phyloP scores from a whole-genome alignment of 2,329 filamentous ascomycete genomes.

The Apiospora sp. region DNA sequence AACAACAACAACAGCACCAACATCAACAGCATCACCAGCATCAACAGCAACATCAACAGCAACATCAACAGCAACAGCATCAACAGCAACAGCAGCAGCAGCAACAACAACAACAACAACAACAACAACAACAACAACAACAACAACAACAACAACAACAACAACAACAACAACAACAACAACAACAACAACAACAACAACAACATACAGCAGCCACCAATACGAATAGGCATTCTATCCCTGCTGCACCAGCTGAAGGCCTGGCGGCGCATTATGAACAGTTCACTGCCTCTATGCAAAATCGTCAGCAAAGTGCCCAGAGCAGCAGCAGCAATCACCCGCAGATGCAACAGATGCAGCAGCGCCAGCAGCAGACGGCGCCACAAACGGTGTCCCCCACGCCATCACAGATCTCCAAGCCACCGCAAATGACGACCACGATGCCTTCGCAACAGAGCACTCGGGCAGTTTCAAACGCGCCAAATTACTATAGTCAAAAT shows the following conservation, averaged over 20 bases:
- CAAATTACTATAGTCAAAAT: slow-evolving; percentile 41
- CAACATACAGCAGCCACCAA: slow-evolving; percentile 24
- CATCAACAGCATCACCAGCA: slow-evolving; percentile 27
- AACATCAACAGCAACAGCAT: slow-evolving; percentile 33
- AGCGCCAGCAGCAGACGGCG: slow-evolving; percentile 33
- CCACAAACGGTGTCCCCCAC: slow-evolving; percentile 41
- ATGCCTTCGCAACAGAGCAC: slow-evolving; percentile 40
- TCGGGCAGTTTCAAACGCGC: slow-evolving; percentile 36
- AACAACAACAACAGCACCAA: slow-evolving; percentile 29
- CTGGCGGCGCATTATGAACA: slow-evolving; percentile 42
- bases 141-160: slow-evolving; percentile 29
- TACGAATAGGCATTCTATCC: slow-evolving; percentile 10
- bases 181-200: slow-evolving; percentile 28
- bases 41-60: slow-evolving; percentile 32
- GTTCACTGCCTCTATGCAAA: slow-evolving; percentile 38
- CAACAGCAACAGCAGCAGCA: slow-evolving; percentile 32
- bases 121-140: slow-evolving; percentile 29
- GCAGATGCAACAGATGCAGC: slow-evolving; percentile 22
- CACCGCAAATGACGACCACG: slow-evolving; percentile 39
- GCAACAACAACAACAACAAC: slow-evolving; percentile 30
- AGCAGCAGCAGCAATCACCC: slow-evolving; percentile 18
- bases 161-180: slow-evolving; percentile 31
- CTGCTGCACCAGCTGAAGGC: slow-evolving; percentile 33
- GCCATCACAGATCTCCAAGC: slow-evolving; percentile 38
- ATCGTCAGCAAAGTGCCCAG: slow-evolving; percentile 36